Evolutionary conservation across 257 asterid genomes (phyloP), one percentile per base, ranked within the genome.

Genomic region (Solanum dulcamara): DNA sequence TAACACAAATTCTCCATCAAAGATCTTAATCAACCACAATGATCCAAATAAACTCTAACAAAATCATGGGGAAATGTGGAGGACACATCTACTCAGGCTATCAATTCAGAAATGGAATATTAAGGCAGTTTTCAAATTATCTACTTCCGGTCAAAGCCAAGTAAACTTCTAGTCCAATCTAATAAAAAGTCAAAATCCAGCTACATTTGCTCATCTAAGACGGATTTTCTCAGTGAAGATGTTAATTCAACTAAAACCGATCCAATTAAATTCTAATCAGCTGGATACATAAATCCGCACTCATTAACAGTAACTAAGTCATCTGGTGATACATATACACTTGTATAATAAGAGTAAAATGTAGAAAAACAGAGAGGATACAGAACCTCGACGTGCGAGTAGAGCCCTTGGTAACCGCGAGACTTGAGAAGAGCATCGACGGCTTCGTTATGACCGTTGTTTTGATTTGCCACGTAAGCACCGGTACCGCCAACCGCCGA

Each of bases 301-400:
- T 59, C 57, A 75, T 26, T 44, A 75, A 10, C 15, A 75, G 55
- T 42, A 72, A 40, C 7, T 74, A 40, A 40, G 7, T 72, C 22
- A 72, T 72, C 35, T 42, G 55, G 30, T 72, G 28, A 40, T 20
- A 22, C 30, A 35, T 1, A 22, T 64, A 64, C 44, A 67, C 26
- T 10, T 67, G 35, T 38, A 12, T 28, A 26, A 53, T 32, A 32
- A 35, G 84, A 72, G 37, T n/a, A 75, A 75, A 75, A 26, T 77
- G 60, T 28, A 48, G 33, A 74, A 74, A 70, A 40, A 40, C 81
- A 74, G 57, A 74, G 81, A 40, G 37, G 17, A 10, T 24, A 33
- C 42, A 77, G 17, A 77, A 97, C 99, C 99, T 97, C 98, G 94
- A 97, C 93, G 93, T 93, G 98, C 81, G 97, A 94, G 91, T 87